Percentiles rank a stretch among this genome's conserved stretches.
These are phyloP conservation scores for Cyberlindnera meyerae DNA, from an alignment of 805 yeast genomes.

Conservation along the genomic window DNA sequence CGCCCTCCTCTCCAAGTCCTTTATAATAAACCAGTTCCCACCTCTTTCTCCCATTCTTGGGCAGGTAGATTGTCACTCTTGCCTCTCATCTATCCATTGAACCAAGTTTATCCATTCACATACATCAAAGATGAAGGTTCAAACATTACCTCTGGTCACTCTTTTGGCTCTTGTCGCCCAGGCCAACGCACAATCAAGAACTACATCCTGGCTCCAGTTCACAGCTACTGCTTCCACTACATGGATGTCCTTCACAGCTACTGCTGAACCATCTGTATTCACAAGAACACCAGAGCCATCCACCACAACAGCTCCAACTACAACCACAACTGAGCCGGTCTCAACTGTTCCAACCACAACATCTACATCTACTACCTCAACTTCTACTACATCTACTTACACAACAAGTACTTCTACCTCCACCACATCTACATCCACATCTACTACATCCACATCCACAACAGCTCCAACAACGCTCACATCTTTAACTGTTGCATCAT, in stretches of 20 bases:
- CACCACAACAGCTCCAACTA: neutral
- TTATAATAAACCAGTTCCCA: no score
- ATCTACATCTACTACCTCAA: constrained; percentile 6
- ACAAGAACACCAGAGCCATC: constrained; percentile 9
- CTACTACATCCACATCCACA: constrained; percentile 8
- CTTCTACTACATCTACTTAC: constrained; percentile 6
- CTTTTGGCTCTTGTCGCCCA: constrained; percentile 9
- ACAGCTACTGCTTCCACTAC: constrained; percentile 23
- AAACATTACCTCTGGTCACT: constrained; percentile 6
- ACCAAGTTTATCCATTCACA: neutral
- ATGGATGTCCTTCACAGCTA: constrained; percentile 19
- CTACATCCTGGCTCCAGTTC: constrained; percentile 20
- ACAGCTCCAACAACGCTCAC: constrained; percentile 3
- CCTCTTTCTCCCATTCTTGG: no score
- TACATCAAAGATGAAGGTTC: constrained; percentile 3
- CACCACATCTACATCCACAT: constrained; percentile 5
- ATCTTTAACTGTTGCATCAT: no score
- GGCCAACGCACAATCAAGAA: constrained; percentile 15
- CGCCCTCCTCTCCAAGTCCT: no score
- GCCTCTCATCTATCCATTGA: no score
- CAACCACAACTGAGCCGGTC: neutral
- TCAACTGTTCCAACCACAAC: constrained; percentile 1
- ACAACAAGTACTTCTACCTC: constrained; percentile 4
- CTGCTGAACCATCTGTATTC: constrained; percentile 14
- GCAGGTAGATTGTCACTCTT: no score